Base-by-base conservation (phyloP, 345 rosid species). In the Hibiscus trionum region DNA sequence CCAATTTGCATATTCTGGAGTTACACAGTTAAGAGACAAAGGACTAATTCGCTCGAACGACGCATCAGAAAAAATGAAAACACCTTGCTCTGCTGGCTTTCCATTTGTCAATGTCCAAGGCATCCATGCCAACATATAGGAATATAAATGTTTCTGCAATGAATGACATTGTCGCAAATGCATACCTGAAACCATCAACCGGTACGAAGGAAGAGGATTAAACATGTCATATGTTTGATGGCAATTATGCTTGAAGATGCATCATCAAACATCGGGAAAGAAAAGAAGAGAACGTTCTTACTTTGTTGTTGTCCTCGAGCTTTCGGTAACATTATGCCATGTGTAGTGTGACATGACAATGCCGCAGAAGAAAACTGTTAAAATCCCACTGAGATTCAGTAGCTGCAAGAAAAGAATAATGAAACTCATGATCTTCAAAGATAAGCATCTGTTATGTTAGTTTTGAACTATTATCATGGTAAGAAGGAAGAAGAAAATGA, bases 291-390 rank as follows among this genome's bases (percentile, higher is more conserved):
- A 24, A 19, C 26, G 62, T 29, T 44, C 86, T 80, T 73, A 87
- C 93, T 85, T 87, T 77, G 93, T 85, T 72, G 93, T 89, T 84
- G 83, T 69, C 69, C 88, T 72, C 44, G 93, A 89, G 78, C 88
- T 80, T 74, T 89, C 88, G 12, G 93, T 87, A 60, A 89, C 83
- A 1, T 87, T 89, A 73, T 89, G 93, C 93, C 93, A 89, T 11
- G 93, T 85, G 70, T 87, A 87, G 76, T 89, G 93, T 3, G 91
- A 89, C 90, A 87, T 85, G 60, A 87, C 79, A 59, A 89, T 84
- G 58, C 93, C 93, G 46, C 88, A 82, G 81, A 87, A 87, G 84
- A 89, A 89, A 69, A 89, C 71, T 39, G 93, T 87, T 77, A 89
- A 77, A 75, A 87, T 87, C 27, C 93, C 93, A 68, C 93, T 89